Percentiles rank a stretch among this genome's conserved stretches.
Evolutionary conservation across 352 stramenopile species (phyloP).

Genomic region (Globisporangium perplexum): DNA sequence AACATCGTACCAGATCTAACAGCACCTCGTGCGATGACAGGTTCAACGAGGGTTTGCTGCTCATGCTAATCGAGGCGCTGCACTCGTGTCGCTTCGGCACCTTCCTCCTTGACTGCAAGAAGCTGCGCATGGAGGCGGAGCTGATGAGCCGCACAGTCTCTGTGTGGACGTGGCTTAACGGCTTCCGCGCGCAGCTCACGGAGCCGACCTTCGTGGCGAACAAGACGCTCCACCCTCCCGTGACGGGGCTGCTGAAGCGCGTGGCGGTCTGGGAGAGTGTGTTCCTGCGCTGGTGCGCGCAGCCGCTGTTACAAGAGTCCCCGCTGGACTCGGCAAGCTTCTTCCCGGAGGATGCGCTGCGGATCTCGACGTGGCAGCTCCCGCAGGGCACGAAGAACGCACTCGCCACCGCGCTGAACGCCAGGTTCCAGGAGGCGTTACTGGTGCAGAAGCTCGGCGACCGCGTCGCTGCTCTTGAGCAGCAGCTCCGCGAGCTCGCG

Average conservation of each 20-base stretch:
- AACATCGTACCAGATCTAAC: not conserved
- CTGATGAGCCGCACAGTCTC: constrained; percentile 60
- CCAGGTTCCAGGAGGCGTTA: constrained; percentile 35
- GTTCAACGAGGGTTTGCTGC: constrained; percentile 93
- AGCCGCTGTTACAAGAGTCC: constrained; percentile 48
- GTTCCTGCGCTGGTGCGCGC: constrained; percentile 70
- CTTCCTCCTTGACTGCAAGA: constrained; percentile 96
- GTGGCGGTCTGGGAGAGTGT: constrained; percentile 65
- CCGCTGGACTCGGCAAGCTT: constrained; percentile 23
- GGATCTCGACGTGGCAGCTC: constrained; percentile 62
- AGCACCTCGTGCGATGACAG: constrained; percentile 11
- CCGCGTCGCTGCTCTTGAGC: constrained; percentile 30
- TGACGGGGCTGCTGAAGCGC: constrained; percentile 55
- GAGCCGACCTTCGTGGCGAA: constrained; percentile 48
- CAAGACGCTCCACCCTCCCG: constrained; percentile 45
- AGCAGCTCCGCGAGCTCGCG: constrained; percentile 7
- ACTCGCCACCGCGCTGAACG: constrained; percentile 32
- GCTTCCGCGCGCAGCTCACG: constrained; percentile 54
- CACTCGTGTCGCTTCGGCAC: constrained; percentile 98
- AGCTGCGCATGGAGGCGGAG: constrained; percentile 51
- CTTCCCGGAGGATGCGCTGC: constrained; percentile 52
- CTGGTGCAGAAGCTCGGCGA: constrained; percentile 38
- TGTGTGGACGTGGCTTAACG: constrained; percentile 83
- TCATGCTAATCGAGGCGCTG: constrained; percentile 93
- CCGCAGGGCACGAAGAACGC: constrained; percentile 45